These are phyloP conservation scores for Pezicula carpinea DNA, from an alignment of 2,329 filamentous ascomycete genomes.

Conservation along the genomic window DNA sequence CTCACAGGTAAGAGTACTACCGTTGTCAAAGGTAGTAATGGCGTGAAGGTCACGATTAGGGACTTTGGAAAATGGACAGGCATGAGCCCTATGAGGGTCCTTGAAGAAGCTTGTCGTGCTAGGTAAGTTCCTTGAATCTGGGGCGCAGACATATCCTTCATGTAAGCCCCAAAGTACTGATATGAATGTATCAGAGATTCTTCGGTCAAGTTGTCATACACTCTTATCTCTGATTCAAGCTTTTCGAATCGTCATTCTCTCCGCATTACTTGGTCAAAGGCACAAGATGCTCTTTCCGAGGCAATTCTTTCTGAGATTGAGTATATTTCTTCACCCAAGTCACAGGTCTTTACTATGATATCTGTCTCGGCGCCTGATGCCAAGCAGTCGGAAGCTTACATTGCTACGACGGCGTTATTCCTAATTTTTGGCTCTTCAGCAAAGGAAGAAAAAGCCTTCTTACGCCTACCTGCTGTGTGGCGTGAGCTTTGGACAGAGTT, in stretches of 20 bases:
- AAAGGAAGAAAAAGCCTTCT: slow-evolving; percentile 80
- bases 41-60: slow-evolving; percentile 57
- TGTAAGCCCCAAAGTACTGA: background rate
- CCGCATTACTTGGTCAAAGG: slow-evolving; percentile 73
- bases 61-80: slow-evolving; percentile 85
- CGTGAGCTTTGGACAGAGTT: slow-evolving; percentile 83
- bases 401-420: slow-evolving; percentile 79
- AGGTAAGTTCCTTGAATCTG: slow-evolving; percentile 44
- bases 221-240: slow-evolving; percentile 64
- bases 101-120: slow-evolving; percentile 85
- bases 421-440: slow-evolving; percentile 70
- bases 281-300: slow-evolving; percentile 49
- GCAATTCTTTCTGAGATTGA: slow-evolving; percentile 25
- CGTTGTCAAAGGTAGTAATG: slow-evolving; percentile 47
- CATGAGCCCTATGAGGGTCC: slow-evolving; percentile 65
- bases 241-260: slow-evolving; percentile 75
- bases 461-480: slow-evolving; percentile 76
- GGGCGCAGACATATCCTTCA: background rate
- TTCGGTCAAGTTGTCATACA: slow-evolving; percentile 61
- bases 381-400: slow-evolving; percentile 81
- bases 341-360: slow-evolving; percentile 68
- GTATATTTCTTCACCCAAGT: slow-evolving; percentile 35
- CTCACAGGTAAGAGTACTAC: slow-evolving; percentile 53
- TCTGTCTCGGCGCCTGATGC: slow-evolving; percentile 67
- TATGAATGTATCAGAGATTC: slow-evolving; percentile 53